These are phyloP conservation scores for Dactylellina haptotyla DNA, from an alignment of 2,329 filamentous ascomycete genomes.

Conservation along the genomic window DNA sequence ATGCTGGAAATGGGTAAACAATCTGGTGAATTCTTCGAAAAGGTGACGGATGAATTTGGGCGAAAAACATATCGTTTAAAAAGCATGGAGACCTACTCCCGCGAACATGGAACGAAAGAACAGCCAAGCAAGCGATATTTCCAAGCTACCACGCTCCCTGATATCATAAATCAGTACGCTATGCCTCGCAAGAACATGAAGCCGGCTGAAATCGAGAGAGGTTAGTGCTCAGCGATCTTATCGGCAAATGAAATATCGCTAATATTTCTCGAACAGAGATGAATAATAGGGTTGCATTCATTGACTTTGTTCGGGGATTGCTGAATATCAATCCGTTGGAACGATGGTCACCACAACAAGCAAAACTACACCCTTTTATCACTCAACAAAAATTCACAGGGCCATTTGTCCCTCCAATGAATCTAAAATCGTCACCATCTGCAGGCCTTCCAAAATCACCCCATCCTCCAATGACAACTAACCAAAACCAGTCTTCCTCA, in stretches of 20 bases:
- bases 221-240: constrained; percentile 65
- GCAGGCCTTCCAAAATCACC: constrained; percentile 68
- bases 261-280: constrained; percentile 74
- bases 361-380: constrained; percentile 96
- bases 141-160: constrained; percentile 88
- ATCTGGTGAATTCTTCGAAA: constrained; percentile 96
- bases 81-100: constrained; percentile 96
- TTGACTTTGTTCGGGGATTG: constrained; percentile 94
- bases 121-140: constrained; percentile 99
- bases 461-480: constrained; percentile 54
- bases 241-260: neutral
- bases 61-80: constrained; percentile 91
- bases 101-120: constrained; percentile 95
- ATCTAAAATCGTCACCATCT: constrained; percentile 82
- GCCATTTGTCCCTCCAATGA: constrained; percentile 96
- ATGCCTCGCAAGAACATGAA: constrained; percentile 99
- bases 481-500: constrained; percentile 67
- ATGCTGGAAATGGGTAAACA: constrained; percentile 99
- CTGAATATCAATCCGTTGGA: constrained; percentile 95
- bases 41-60: constrained; percentile 88
- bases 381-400: constrained; percentile 97
- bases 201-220: constrained; percentile 92
- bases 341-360: constrained; percentile 96
- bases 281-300: constrained; percentile 96
- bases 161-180: constrained; percentile 96